Base-by-base conservation (phyloP, 495 filamentous ascomycete species). In the Aspergillus olivimuriae region DNA sequence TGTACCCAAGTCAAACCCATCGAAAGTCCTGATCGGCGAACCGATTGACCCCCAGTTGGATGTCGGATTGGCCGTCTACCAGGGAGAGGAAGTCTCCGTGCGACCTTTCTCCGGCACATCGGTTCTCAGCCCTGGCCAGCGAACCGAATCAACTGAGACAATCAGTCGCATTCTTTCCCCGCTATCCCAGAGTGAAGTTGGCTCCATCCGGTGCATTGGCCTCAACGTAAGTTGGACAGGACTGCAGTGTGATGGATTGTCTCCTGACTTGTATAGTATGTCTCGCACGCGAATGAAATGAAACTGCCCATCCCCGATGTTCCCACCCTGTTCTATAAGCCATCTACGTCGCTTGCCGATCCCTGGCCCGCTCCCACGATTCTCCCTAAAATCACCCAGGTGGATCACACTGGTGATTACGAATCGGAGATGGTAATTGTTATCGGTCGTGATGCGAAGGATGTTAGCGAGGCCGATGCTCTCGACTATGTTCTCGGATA, bases 301-400 rank as follows among this genome's bases (percentile, higher is more conserved):
- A 74, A 74, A 6, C 78, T 90, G 61, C 69, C 78, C 1, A 70
- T 91, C 44, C 87, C 88, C 2, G 73, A 79, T 46, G 80, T 80
- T 30, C 88, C 87, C 4, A 76, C 87, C 11, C 58, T 94, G 18
- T 92, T 92, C 62, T 84, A 87, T 57, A 94, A 94, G 64, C 87
- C 88, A 4, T 51, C 69, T 7, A 87, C 86, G 5, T 69, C 85
- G 3, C 72, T 90, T 18, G 58, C 77, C 0, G 82, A 85, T 21
- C 87, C 86, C 4, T 79, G 68, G 44, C 84, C 86, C 36, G 70
- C 75, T 0, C 69, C 73, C n/a, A 81, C 86, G 16, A 75, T 81
- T 19, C 65, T 89, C 16, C 80, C 78, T 21, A 74, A 74, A 23
- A 58, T 81, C 31, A 82, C 83, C 0, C 70, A 70, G 42, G 36